Evolutionary conservation across 2,329 filamentous ascomycete species (phyloP).

Genomic region (Alternaria solani): DNA sequence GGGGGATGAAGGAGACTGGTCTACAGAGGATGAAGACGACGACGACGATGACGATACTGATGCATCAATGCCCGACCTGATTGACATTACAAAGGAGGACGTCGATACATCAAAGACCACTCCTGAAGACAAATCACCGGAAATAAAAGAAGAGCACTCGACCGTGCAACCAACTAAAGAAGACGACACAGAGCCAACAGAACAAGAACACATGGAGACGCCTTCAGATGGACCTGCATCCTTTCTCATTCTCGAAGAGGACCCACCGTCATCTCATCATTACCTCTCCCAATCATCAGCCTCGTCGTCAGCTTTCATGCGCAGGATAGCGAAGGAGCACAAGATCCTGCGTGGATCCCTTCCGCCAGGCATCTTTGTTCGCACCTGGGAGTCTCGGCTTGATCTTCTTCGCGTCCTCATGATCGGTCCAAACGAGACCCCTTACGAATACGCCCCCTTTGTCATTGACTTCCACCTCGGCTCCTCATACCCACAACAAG

Average conservation of each 20-base stretch:
- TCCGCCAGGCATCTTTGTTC: constrained; percentile 64
- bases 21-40: constrained; percentile 44
- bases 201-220: constrained; percentile 17
- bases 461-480: constrained; percentile 66
- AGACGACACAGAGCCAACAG: constrained; percentile 6
- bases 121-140: constrained; percentile 39
- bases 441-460: constrained; percentile 68
- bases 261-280: constrained; percentile 46
- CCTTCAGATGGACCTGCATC: constrained; percentile 23
- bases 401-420: constrained; percentile 67
- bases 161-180: constrained; percentile 8
- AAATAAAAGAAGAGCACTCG: constrained; percentile 32
- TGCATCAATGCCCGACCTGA: constrained; percentile 43
- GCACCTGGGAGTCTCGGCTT: constrained; percentile 66
- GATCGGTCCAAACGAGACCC: constrained; percentile 66
- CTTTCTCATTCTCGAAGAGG: constrained; percentile 49
- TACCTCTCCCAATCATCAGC: constrained; percentile 53
- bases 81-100: constrained; percentile 17
- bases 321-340: constrained; percentile 66
- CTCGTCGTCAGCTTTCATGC: constrained; percentile 54
- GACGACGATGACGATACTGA: constrained; percentile 44
- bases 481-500: constrained; percentile 59
- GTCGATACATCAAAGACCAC: constrained; percentile 48
- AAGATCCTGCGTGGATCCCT: constrained; percentile 64
- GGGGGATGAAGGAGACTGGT: constrained; percentile 48